A percentile compares a stretch with the other conserved stretches of the same genome.
These are phyloP conservation scores for sorghum (Sorghum bicolor) DNA, from an alignment of 176 grass and related monocot species.

Conservation along the genomic window Sorghum_bicolor_NCBIv3 NC_012870.2:73113001-73113500, in stretches of 20 bases:
- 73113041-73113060: no score
- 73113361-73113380: background rate
- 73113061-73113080: no score
- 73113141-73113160: background rate
- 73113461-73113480: background rate
- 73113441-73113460: background rate
- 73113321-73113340: background rate
- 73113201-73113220: background rate
- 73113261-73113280: background rate
- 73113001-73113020: no score
- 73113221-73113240: background rate
- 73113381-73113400: background rate
- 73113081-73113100: no score
- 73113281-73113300: background rate
- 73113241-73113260: background rate
- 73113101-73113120: no score
- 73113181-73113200: background rate
- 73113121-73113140: no score
- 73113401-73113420: background rate
- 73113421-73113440: background rate
- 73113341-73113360: constrained; percentile 23
- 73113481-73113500: background rate
- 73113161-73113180: background rate
- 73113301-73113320: constrained; percentile 31
- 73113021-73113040: no score